phyloP scores from a whole-genome alignment of 768 basidiomycete species.

The Gymnopilus junonius region DNA sequence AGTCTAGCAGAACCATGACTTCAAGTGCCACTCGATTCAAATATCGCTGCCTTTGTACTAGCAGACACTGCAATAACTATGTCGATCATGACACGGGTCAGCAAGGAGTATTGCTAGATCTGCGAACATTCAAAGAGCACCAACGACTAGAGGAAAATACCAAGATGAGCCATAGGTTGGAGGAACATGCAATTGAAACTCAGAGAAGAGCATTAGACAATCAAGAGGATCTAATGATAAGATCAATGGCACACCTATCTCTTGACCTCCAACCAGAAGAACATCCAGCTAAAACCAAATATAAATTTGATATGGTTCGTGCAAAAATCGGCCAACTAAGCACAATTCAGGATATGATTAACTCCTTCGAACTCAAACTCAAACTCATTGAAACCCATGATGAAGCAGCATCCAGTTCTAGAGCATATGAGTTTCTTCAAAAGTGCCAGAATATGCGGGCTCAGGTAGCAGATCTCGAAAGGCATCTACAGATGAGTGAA shows the following conservation, averaged over 20 bases:
- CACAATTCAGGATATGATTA: background rate
- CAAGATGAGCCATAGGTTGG: background rate
- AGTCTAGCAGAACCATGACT: no score
- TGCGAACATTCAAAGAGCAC: background rate
- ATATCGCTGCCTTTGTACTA: conserved; percentile 4
- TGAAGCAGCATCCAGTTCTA: background rate
- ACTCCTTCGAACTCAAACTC: background rate
- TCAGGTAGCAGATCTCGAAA: background rate
- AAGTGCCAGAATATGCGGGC: background rate
- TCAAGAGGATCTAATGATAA: background rate
- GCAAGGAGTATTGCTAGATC: background rate
- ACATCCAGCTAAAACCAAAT: background rate
- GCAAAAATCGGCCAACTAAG: background rate
- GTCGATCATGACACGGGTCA: background rate
- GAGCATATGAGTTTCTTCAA: background rate
- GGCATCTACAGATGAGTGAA: background rate
- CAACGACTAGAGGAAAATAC: background rate
- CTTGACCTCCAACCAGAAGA: background rate
- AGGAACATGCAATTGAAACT: background rate
- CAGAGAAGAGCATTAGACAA: background rate
- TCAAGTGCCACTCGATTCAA: no score
- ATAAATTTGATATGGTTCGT: background rate
- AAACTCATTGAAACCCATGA: background rate
- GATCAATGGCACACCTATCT: background rate
- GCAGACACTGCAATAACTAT: background rate